These are phyloP conservation scores for Nakaseomyces delphensis DNA, from an alignment of 1,139 yeast species.

Conservation along the genomic window DNA sequence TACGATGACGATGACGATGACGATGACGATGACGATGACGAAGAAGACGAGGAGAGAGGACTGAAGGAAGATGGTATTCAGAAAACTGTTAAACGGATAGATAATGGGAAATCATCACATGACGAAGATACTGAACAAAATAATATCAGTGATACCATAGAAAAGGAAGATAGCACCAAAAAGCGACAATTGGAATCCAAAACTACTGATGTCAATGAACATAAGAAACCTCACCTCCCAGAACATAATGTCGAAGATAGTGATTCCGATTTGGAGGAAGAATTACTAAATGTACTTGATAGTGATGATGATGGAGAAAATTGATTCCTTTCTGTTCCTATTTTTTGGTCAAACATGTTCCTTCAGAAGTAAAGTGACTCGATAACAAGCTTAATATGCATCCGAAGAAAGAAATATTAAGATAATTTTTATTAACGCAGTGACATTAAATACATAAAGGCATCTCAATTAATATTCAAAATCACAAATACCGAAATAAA, in stretches of 20 bases:
- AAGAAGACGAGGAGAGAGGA: constrained; percentile 18
- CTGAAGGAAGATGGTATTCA: constrained; percentile 15
- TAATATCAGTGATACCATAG: background rate
- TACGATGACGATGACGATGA: constrained; percentile 27
- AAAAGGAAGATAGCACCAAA: background rate
- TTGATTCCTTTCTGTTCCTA: background rate
- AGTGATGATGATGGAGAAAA: constrained; percentile 6
- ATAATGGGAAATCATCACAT: background rate
- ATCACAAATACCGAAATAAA: background rate
- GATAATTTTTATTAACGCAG: no score
- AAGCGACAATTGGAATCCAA: background rate
- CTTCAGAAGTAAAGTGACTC: background rate
- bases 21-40: constrained; percentile 16
- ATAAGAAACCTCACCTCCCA: constrained; percentile 4
- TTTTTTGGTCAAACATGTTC: background rate
- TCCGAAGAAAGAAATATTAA: no score
- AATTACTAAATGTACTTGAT: constrained; percentile 31
- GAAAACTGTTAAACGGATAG: constrained; percentile 3
- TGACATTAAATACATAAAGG: background rate
- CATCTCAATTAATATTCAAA: background rate
- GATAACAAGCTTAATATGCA: no score
- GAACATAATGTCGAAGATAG: constrained; percentile 16
- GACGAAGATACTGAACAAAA: constrained; percentile 5
- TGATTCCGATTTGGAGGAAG: constrained; percentile 36
- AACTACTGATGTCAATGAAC: constrained; percentile 9